Base-by-base conservation (phyloP, 2,329 filamentous ascomycete genomes). In the Chaetomiaceae sp. region DNA sequence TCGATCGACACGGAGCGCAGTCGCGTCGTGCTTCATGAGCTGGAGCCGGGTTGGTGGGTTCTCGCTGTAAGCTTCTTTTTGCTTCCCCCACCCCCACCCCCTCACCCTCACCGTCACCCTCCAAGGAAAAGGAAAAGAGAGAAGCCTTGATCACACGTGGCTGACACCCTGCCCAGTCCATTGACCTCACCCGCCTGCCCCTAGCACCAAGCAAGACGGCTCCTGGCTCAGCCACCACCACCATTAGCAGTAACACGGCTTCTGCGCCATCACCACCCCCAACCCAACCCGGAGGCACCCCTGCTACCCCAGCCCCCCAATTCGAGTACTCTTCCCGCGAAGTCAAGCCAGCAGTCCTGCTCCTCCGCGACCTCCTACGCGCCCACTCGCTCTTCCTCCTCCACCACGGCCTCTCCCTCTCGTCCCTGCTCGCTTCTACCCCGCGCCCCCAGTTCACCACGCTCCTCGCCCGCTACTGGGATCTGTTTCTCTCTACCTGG, bases 41-140 rank as follows among this genome's bases (percentile, higher is more conserved):
- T 99, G 57, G 92, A 99, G 67, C 74, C 80, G 14, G 87, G 87
- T 25, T 99, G 93, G 93, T 99, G 95, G 95, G 84, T 97, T 55
- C 73, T 97, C 54, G 91, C 89, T 55, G 90, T 95, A 74, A 64
- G 87, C 71, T 12, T 9, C 21, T 27, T 27, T 27, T 6, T 12
- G 6, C 25, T 12, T 12, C 25, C 25, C 25, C 25, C 25, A 27
- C 25, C 25, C 25, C 25, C 25, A 5, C 25, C 25, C 12, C 12
- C 25, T 12, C 25, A 6, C 25, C 25, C 25, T 5, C 25, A 5
- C 25, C 25, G 5, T 27, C 21, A 20, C 12, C 17, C 10, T 25
- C 23, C 21, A 45, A 25, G 48, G 35, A 23, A 31, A 45, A 3
- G 9, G 2, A 16, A 20, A n/a, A n/a, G n/a, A n/a, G n/a, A n/a